Conservation (phyloP, 176 grass and related monocot species). For the Aegilops speltoides region DNA sequence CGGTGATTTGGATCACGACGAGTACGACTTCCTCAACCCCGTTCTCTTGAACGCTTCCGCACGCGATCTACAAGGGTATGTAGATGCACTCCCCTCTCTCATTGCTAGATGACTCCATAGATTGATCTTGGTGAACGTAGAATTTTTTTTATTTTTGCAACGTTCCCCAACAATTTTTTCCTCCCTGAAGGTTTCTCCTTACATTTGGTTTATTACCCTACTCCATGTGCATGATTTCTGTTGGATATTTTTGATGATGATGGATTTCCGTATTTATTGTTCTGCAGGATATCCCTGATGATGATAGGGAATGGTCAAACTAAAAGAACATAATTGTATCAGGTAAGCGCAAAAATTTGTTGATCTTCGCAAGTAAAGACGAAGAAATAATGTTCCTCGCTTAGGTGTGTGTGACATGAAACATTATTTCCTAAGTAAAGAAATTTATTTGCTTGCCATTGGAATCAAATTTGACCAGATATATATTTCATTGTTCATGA, state of each 20-base stretch:
- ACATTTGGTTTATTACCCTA: background rate
- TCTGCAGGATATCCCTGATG: conserved; percentile 35
- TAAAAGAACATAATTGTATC: conserved; percentile 47
- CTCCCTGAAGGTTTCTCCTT: background rate
- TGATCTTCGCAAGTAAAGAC: background rate
- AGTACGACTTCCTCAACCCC: too few species aligned
- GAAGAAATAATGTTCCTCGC: background rate
- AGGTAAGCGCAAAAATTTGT: conserved; percentile 34
- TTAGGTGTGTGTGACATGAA: background rate
- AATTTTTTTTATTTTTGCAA: too few species aligned
- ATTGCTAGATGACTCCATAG: too few species aligned
- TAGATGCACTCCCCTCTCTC: too few species aligned
- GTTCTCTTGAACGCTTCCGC: too few species aligned
- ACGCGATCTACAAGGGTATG: too few species aligned
- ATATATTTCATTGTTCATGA: background rate
- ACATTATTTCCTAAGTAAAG: background rate
- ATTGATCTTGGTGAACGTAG: too few species aligned
- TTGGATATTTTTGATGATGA: too few species aligned
- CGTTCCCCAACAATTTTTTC: too few species aligned
- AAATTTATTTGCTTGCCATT: background rate
- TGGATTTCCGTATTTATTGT: background rate
- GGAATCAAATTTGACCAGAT: background rate
- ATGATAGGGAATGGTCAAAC: conserved; percentile 32
- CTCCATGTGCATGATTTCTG: too few species aligned
- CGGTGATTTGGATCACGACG: too few species aligned